phyloP scores from a whole-genome alignment of 2,329 filamentous ascomycete species.

The Curvularia verruculosa region DNA sequence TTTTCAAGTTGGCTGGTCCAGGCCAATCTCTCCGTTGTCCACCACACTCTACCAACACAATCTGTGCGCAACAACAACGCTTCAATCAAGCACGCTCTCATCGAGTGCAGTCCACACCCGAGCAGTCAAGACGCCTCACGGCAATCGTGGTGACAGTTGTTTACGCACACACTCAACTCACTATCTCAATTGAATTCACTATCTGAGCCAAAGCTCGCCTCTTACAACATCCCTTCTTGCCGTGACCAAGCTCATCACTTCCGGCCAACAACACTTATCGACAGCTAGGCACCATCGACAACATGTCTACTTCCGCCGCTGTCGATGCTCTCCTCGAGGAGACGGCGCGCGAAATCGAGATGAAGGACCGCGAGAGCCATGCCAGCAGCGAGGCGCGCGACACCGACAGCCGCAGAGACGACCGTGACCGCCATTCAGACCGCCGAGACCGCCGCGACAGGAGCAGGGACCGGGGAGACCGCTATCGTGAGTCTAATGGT shows the following conservation, averaged over 20 bases:
- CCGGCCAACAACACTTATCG: conserved; percentile 32
- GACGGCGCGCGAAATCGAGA: conserved; percentile 32
- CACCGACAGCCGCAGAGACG: conserved; percentile 32
- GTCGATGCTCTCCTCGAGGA: conserved; percentile 89
- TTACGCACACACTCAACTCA: conserved; percentile 21
- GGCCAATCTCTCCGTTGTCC: conserved; percentile 7
- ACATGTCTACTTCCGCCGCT: conserved; percentile 62
- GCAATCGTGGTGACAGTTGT: conserved; percentile 23
- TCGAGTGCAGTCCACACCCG: conserved; percentile 17
- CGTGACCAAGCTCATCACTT: conserved; percentile 32
- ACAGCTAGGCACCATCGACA: conserved; percentile 27
- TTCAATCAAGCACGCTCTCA: conserved; percentile 22
- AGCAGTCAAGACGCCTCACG: conserved; percentile 22
- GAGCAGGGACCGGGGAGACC: conserved; percentile 35
- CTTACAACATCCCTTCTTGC: conserved; percentile 25
- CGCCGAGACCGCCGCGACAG: conserved; percentile 38
- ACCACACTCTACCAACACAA: conserved; percentile 17
- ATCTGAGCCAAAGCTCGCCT: conserved; percentile 29
- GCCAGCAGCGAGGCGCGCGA: conserved; percentile 40
- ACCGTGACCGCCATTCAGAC: conserved; percentile 38
- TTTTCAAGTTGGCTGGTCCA: conserved; percentile 11
- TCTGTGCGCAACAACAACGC: conserved; percentile 20
- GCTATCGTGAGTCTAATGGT: conserved; percentile 41
- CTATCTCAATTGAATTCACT: conserved; percentile 31
- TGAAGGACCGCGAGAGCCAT: conserved; percentile 21